A percentile compares a stretch with the other conserved stretches of the same genome.
Evolutionary conservation across 768 basidiomycete genomes (phyloP).

Genomic region (Dioszegia hungarica): DNA sequence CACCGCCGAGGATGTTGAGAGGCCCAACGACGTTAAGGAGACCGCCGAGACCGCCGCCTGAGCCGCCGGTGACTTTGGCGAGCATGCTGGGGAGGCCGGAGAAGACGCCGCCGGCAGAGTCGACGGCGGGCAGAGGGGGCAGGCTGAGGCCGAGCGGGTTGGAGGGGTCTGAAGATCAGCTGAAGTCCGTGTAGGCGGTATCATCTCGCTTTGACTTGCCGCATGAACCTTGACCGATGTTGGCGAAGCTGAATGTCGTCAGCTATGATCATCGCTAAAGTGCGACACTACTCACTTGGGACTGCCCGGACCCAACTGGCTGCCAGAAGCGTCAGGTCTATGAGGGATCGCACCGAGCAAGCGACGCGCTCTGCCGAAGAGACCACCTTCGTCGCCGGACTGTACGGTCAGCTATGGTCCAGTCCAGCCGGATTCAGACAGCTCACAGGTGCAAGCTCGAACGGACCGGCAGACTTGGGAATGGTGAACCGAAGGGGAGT

Average conservation of each 20-base stretch:
- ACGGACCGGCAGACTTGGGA: neutral
- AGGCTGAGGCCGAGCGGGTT: conserved; percentile 1
- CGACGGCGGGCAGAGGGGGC: neutral
- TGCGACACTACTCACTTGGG: conserved; percentile 7
- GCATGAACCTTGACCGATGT: conserved; percentile 6
- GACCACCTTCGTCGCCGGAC: neutral
- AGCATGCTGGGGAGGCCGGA: neutral
- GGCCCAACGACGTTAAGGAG: conserved; percentile 1
- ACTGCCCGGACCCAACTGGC: neutral
- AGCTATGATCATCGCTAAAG: too few relatives aligned
- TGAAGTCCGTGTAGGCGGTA: neutral
- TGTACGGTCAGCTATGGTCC: neutral
- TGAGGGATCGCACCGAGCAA: conserved; percentile 2
- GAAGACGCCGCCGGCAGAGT: neutral
- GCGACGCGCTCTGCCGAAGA: neutral
- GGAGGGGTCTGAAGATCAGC: neutral
- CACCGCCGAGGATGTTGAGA: neutral
- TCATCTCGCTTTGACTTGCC: too few relatives aligned
- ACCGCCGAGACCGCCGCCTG: neutral
- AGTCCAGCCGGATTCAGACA: too few relatives aligned
- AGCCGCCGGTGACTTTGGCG: neutral
- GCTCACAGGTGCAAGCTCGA: conserved; percentile 7
- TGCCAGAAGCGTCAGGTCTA: neutral
- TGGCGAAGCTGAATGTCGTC: neutral
- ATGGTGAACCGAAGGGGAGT: neutral